Percentiles rank a stretch among this genome's conserved stretches.
phyloP scores from a whole-genome alignment of 1,284 basidiomycete species.

The Pseudozyma thailandica region DNA sequence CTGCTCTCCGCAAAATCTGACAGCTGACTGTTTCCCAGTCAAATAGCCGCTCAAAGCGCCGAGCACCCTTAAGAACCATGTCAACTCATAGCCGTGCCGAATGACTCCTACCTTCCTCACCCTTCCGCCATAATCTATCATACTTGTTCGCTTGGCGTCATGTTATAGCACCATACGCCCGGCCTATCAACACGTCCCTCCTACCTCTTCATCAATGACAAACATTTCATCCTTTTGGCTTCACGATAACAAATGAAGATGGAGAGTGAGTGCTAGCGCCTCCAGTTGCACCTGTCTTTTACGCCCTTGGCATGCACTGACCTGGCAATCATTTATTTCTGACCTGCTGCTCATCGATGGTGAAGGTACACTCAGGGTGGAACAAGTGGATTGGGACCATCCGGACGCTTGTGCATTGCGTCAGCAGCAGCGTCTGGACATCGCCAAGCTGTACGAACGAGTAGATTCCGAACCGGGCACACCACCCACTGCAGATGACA shows the following conservation, averaged over 20 bases:
- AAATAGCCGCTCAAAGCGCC: conserved; percentile 17
- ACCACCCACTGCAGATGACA: conserved; percentile 22
- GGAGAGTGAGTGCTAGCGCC: not conserved
- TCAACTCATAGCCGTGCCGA: not conserved
- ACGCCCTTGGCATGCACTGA: not conserved
- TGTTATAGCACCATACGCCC: no score
- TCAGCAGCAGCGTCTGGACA: conserved; percentile 30
- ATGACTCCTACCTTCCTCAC: no score
- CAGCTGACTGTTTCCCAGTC: not conserved
- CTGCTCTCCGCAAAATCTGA: not conserved
- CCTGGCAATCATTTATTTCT: not conserved
- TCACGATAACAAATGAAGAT: not conserved
- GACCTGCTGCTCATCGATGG: not conserved
- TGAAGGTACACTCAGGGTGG: conserved; percentile 8
- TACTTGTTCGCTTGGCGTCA: no score
- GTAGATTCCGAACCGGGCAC: conserved; percentile 33
- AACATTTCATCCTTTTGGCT: no score
- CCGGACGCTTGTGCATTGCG: conserved; percentile 27
- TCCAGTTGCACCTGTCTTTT: not conserved
- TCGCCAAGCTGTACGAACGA: conserved; percentile 19
- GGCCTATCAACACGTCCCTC: no score
- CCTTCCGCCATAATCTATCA: no score
- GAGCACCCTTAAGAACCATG: not conserved
- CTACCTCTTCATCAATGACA: no score
- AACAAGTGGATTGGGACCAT: conserved; percentile 24